Evolutionary conservation across 257 asterid genomes (phyloP).

Genomic region (Salvia miltiorrhiza): DNA sequence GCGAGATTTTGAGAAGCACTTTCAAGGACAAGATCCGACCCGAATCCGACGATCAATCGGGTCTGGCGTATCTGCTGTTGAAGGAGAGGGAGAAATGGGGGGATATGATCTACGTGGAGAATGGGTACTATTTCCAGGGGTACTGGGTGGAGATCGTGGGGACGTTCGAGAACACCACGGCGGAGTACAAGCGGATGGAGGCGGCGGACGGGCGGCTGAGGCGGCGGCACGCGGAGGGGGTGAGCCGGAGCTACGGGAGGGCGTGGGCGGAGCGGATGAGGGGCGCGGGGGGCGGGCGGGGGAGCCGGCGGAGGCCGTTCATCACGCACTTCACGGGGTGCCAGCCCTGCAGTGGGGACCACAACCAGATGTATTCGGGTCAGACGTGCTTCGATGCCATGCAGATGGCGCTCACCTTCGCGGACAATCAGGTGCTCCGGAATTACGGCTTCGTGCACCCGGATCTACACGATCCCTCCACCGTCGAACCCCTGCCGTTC

Average conservation of each 20-base stretch:
- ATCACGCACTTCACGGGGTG: conserved; percentile 89
- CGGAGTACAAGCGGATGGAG: conserved; percentile 45
- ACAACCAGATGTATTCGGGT: conserved; percentile 60
- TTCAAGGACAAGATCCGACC: conserved; percentile 53
- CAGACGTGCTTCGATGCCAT: conserved; percentile 61
- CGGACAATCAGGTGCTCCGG: conserved; percentile 86
- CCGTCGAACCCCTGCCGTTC: conserved; percentile 59
- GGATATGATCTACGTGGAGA: conserved; percentile 49
- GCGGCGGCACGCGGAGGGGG: conserved; percentile 69
- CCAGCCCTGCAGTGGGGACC: conserved; percentile 85
- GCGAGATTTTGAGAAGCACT: conserved; percentile 34
- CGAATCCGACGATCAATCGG: conserved; percentile 79
- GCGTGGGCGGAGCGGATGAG: conserved; percentile 56
- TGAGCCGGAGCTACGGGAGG: conserved; percentile 39
- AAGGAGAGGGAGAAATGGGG: conserved; percentile 65
- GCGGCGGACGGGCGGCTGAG: conserved; percentile 34
- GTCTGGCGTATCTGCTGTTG: conserved; percentile 46
- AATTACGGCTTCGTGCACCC: conserved; percentile 67
- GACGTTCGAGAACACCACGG: conserved; percentile 43
- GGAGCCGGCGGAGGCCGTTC: conserved; percentile 74
- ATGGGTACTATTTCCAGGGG: conserved; percentile 61
- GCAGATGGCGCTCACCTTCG: conserved; percentile 68
- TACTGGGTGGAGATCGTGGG: conserved; percentile 80
- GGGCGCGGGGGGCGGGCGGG: conserved; percentile 54
- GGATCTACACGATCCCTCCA: conserved; percentile 57